Evolutionary conservation across 108 stramenopile genomes (phyloP), one percentile per base, ranked within the genome.

Genomic region (Hondaea fermentalgiana): DNA sequence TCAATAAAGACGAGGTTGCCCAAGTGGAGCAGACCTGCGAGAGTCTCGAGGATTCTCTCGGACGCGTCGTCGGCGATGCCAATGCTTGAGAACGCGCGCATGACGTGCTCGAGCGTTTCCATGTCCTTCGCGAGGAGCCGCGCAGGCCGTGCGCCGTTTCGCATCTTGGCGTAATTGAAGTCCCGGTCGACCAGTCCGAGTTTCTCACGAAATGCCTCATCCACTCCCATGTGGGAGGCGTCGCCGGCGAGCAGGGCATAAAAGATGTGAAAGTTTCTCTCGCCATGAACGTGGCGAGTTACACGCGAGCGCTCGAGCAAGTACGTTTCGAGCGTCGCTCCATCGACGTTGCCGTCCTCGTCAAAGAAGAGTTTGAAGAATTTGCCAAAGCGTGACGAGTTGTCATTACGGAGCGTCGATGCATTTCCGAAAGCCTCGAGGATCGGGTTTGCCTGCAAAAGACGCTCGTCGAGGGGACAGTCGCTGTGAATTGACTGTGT

Each of bases 11-110:
- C 88, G 44, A 97, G 92, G 88, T 97, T 96, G 35, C 97, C 98
- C 47, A 99, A 72, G 90, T 98, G 97, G 58, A 99, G 92, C 29
- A 97, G 95, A 6, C 95, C 97, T 4, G 97, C 96, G 57, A 95
- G 92, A 60, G 97, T 91, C 17, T 91, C 92, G 92, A 98, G 92
- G 4, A 98, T 83, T 17, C 87, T 88, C 14, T 91, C 76, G 72
- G 93, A 95, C 57, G 96, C 93, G 19, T 93, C 95, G 44, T 91
- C 87, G 5, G 58, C 29, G 43, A 97, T 51, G 28, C 89, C 53
- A 57, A 92, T 28, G 8, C 14, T 60, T 4, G 60, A 53, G 29
- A 91, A 43, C 44, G 88, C 71, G 23, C 21, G 5, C n/a, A 17
- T 0, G 19, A 88, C 58, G 8, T 91, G 47, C 16, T 21, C 25